phyloP scores from a whole-genome alignment of 352 stramenopile genomes.

The Globisporangium apiculatum region DNA sequence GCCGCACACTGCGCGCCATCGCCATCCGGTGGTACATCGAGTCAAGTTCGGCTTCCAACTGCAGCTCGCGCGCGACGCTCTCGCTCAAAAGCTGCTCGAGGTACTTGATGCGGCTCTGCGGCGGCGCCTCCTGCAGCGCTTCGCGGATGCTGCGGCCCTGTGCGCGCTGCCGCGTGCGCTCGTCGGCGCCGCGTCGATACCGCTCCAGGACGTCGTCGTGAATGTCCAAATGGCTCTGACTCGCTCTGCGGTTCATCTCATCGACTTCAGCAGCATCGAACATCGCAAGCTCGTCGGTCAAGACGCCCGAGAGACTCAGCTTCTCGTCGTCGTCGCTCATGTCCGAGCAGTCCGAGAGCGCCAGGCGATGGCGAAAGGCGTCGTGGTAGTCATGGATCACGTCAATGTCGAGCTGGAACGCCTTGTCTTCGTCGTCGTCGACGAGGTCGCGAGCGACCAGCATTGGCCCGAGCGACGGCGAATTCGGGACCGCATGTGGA shows the following conservation, averaged over 20 bases:
- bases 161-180: conserved; percentile 69
- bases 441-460: conserved; percentile 2
- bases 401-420: conserved; percentile 64
- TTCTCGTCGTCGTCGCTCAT: conserved; percentile 78
- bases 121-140: conserved; percentile 58
- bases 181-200: conserved; percentile 54
- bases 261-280: too few relatives aligned
- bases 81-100: conserved; percentile 79
- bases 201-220: conserved; percentile 44
- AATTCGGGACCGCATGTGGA: conserved; percentile 17
- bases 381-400: conserved; percentile 75
- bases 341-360: conserved; percentile 71
- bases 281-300: conserved; percentile 15
- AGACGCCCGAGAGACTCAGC: conserved; percentile 28
- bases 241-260: too few relatives aligned
- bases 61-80: conserved; percentile 75
- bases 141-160: conserved; percentile 77
- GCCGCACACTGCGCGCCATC: conserved; percentile 9
- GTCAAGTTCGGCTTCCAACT: conserved; percentile 75
- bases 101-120: conserved; percentile 85
- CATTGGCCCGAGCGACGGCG: conserved; percentile 36
- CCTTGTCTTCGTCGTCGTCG: conserved; percentile 60
- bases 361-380: conserved; percentile 50
- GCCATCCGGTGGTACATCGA: conserved; percentile 46
- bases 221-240: conserved; percentile 10